phyloP scores from a whole-genome alignment of 768 basidiomycete species.

The Russula foetens region DNA sequence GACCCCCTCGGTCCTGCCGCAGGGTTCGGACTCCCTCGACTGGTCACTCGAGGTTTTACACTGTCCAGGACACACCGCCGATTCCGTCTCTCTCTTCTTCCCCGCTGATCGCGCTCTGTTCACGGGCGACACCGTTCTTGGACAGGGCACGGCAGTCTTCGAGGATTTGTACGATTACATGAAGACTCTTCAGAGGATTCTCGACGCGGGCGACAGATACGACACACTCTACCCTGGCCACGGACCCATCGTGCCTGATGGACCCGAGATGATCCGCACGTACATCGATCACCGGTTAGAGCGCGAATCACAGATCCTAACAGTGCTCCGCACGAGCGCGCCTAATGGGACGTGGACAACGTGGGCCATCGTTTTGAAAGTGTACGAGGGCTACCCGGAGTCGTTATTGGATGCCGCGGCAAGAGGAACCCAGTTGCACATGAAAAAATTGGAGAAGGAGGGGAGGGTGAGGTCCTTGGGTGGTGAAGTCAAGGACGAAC shows the following conservation, averaged over 20 bases:
- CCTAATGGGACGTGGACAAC: slow-evolving; percentile 44
- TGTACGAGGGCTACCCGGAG: slow-evolving; percentile 70
- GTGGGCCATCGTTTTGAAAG: slow-evolving; percentile 51
- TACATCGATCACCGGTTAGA: slow-evolving; percentile 80
- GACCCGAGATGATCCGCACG: slow-evolving; percentile 47
- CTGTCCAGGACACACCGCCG: slow-evolving; percentile 85
- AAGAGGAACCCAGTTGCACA: slow-evolving; percentile 58
- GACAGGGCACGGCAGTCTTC: slow-evolving; percentile 85
- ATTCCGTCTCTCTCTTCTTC: slow-evolving; percentile 72
- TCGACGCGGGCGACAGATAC: slow-evolving; percentile 30
- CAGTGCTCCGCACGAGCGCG: slow-evolving; percentile 34
- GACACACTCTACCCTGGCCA: slow-evolving; percentile 78
- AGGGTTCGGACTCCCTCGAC: slow-evolving; percentile 9
- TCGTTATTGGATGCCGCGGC: slow-evolving; percentile 66
- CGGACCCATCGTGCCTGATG: slow-evolving; percentile 67
- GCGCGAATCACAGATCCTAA: slow-evolving; percentile 72
- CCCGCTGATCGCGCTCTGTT: slow-evolving; percentile 68
- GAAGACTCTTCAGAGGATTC: slow-evolving; percentile 48
- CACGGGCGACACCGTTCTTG: slow-evolving; percentile 87
- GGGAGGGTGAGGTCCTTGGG: slow-evolving; percentile 42
- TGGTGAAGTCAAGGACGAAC: slow-evolving; percentile 43
- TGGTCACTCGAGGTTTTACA: slow-evolving; percentile 57
- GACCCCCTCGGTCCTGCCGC: slow-evolving; percentile 24
- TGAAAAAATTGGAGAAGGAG: slow-evolving; percentile 65
- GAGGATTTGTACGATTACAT: slow-evolving; percentile 73